phyloP scores from a whole-genome alignment of 441 rosid species.

The Flueggea neowawraea region DNA sequence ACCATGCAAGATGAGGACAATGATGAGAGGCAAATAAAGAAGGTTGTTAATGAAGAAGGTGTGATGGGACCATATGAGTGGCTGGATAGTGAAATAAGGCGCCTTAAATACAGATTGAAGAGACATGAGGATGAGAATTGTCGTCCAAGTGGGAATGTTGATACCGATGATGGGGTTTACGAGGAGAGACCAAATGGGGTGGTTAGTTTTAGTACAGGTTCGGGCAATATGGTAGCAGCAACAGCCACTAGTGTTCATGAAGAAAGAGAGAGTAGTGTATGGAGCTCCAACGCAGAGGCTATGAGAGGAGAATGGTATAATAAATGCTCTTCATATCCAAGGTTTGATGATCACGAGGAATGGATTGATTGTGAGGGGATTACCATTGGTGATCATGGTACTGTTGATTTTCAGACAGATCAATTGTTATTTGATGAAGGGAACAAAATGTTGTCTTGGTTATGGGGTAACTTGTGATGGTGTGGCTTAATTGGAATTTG shows the following conservation, averaged over 20 bases:
- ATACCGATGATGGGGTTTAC: neutral
- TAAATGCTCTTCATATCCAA: constrained; percentile 10
- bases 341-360: constrained; percentile 27
- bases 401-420: neutral
- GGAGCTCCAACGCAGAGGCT: neutral
- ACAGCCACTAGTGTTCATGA: constrained; percentile 15
- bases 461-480: constrained; percentile 3
- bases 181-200: constrained; percentile 17
- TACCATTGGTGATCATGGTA: constrained; percentile 1
- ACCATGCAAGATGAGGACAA: neutral
- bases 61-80: constrained; percentile 60
- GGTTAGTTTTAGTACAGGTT: too few relatives aligned
- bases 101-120: constrained; percentile 36
- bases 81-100: constrained; percentile 68
- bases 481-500: neutral
- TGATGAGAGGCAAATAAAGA: neutral
- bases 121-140: constrained; percentile 11
- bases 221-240: neutral
- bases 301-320: constrained; percentile 14
- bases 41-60: constrained; percentile 15
- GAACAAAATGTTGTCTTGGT: constrained; percentile 22
- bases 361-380: constrained; percentile 37
- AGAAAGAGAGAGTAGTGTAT: constrained; percentile 19
- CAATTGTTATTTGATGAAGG: constrained; percentile 21
- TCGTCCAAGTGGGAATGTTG: constrained; percentile 14